Evolutionary conservation across 1,139 yeast genomes (phyloP), one percentile per base, ranked within the genome.

Genomic region (Candida sojae): DNA sequence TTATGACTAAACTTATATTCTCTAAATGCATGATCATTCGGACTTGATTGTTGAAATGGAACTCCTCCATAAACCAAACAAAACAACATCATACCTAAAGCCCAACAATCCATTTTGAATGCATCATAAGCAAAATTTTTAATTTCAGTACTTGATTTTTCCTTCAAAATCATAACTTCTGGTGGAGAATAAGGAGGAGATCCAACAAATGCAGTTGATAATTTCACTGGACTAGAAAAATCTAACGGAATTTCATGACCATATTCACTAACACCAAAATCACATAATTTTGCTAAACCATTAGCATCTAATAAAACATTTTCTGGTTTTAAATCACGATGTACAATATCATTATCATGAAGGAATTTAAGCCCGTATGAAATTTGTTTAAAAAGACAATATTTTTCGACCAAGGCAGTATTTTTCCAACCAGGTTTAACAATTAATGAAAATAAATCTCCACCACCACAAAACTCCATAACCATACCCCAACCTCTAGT

Each of bases 161-260:
- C 73, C 44, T 71, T 75, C 51, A 80, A 73, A 36, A 70, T 62
- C 80, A 84, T 79, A 21, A 85, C 89, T 62, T 87, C 93, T 0
- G 95, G 95, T 4, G 93, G 84, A 10, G 86, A 80, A 61, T 86
- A 87, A 3, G 93, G 93, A 4, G 93, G 90, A 1, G 92, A 85
- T 1, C 95, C 95, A 44, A 86, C 86, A 65, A 78, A 78, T 3
- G 80, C 63, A 12, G 73, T 66, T 12, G 79, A 75, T 34, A 65
- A 50, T 54, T 73, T 77, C 4, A 84, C 56, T 3, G 79, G 77
- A 25, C 82, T 71, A 0, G 67, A 57, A 17, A 80, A 71, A 63
- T 86, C 82, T 1, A 79, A 79, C 0, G 81, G 81, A n/a, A 63
- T 69, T 46, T 67, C 77, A 62, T 83, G 86, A 23, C 84, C 88